These are phyloP conservation scores for Trichophyton benhamiae DNA, from an alignment of 2,329 filamentous ascomycete species.

Conservation along the genomic window DNA sequence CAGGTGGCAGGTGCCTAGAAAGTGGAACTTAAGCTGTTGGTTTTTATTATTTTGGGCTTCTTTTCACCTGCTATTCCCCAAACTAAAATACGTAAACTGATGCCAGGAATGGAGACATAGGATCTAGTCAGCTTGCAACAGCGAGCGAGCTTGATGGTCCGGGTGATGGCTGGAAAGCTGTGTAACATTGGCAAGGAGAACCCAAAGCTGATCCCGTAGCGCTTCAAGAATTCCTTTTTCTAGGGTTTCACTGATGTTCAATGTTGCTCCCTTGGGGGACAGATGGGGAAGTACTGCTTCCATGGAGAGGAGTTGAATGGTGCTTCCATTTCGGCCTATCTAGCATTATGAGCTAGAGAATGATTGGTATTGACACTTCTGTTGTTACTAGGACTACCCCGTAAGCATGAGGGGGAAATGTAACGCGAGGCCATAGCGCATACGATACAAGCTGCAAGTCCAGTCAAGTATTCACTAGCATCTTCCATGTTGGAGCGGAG, in stretches of 20 bases:
- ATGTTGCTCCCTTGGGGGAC: background rate
- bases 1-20: background rate
- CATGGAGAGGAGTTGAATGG: background rate
- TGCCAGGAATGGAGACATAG: background rate
- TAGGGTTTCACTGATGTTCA: background rate
- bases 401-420: background rate
- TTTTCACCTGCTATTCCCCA: background rate
- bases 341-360: background rate
- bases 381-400: background rate
- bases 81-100: background rate
- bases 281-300: background rate
- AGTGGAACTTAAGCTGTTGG: background rate
- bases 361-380: background rate
- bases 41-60: background rate
- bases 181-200: background rate
- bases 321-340: background rate
- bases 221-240: background rate
- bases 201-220: background rate
- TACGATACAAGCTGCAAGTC: background rate
- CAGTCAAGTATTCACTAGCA: background rate
- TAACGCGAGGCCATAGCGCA: slow-evolving; percentile 1
- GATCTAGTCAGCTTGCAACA: background rate
- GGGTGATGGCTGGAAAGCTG: background rate
- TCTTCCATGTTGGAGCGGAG: background rate
- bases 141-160: background rate